Percentiles rank a stretch among this genome's conserved stretches.
These are phyloP conservation scores for Blastobotrys muscicola DNA, from an alignment of 805 yeast species.

Conservation along the genomic window DNA sequence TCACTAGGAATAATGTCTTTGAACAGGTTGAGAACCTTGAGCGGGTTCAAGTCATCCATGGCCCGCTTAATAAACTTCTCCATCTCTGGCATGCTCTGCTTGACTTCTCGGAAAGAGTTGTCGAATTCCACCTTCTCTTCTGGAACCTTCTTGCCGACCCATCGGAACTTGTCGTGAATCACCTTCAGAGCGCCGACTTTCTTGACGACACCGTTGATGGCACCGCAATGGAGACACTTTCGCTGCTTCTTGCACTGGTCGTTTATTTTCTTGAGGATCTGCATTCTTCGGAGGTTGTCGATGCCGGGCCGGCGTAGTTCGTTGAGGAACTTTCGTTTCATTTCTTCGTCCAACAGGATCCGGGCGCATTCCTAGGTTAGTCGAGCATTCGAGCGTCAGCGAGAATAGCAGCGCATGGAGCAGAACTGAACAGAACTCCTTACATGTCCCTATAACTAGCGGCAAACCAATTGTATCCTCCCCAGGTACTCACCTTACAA, in stretches of 20 bases:
- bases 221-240: conserved; percentile 78
- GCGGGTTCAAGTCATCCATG: conserved; percentile 88
- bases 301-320: conserved; percentile 82
- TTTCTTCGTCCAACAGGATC: conserved; percentile 61
- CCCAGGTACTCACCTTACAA: conserved; percentile 58
- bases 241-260: conserved; percentile 96
- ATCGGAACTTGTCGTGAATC: conserved; percentile 90
- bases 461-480: too few relatives aligned
- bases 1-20: conserved; percentile 78
- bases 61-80: conserved; percentile 81
- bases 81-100: conserved; percentile 71
- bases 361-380: conserved; percentile 53
- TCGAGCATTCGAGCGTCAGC: neutral
- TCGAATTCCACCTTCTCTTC: conserved; percentile 85
- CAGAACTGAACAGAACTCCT: neutral
- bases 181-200: conserved; percentile 95
- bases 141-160: conserved; percentile 84
- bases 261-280: conserved; percentile 64
- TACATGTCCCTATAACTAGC: too few relatives aligned
- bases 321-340: conserved; percentile 56
- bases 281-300: conserved; percentile 90
- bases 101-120: conserved; percentile 69
- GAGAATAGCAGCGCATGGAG: neutral
- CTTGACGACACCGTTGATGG: conserved; percentile 92
- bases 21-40: conserved; percentile 78